Percentiles rank a stretch among this genome's conserved stretches.
These are phyloP conservation scores for Leccinum subgranulosum DNA, from an alignment of 768 basidiomycete species.

Conservation along the genomic window DNA sequence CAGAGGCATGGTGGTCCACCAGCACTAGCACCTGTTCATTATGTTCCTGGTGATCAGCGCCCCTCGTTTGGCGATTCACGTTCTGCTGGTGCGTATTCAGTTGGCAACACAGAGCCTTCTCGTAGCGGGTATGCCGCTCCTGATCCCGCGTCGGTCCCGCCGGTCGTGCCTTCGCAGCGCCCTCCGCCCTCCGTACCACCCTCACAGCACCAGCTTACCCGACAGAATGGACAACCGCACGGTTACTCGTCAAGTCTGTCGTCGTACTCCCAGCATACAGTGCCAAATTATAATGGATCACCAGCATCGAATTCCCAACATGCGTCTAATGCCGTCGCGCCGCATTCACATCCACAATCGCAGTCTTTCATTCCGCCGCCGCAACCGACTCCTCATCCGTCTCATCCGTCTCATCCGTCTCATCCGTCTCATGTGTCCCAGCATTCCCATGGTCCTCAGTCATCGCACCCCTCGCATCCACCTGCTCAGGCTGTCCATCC, in stretches of 20 bases:
- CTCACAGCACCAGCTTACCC: constrained; percentile 19
- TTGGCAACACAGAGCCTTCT: constrained; percentile 8
- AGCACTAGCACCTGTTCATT: constrained; percentile 10
- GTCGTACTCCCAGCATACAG: constrained; percentile 16
- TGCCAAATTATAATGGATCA: constrained; percentile 14
- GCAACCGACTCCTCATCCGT: constrained; percentile 8
- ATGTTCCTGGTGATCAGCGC: constrained; percentile 16
- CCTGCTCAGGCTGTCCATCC: constrained; percentile 15
- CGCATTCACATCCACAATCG: constrained; percentile 24
- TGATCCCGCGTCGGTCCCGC: constrained; percentile 14
- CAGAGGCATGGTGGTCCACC: constrained; percentile 17
- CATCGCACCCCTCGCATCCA: constrained; percentile 15
- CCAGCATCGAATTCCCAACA: constrained; percentile 19
- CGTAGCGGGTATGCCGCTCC: constrained; percentile 13
- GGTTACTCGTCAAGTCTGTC: constrained; percentile 16
- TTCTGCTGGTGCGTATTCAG: constrained; percentile 14
- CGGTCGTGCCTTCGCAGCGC: constrained; percentile 19
- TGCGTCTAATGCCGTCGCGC: constrained; percentile 1
- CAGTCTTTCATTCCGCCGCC: constrained; percentile 23
- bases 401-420: no score
- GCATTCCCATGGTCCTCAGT: constrained; percentile 11
- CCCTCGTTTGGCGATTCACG: constrained; percentile 24
- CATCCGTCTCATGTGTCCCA: constrained; percentile 16
- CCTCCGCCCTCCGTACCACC: constrained; percentile 7
- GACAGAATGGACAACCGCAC: constrained; percentile 18